Conservation (phyloP, 75 land plant species). For the Chamaecyparis obtusa region DNA sequence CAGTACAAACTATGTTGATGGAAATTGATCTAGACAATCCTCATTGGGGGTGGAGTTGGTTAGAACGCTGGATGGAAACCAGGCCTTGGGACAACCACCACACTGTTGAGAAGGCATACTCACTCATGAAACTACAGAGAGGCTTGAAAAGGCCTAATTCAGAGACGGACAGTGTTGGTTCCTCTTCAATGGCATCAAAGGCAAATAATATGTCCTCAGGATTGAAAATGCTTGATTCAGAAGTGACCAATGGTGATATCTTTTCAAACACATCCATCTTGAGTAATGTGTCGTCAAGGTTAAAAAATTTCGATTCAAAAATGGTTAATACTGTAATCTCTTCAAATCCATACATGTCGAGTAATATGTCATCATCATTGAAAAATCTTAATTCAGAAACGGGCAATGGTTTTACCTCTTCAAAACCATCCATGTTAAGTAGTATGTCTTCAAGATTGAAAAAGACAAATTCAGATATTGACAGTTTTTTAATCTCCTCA, state of each 20-base stretch:
- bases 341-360: constrained; percentile 21
- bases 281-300: constrained; percentile 13
- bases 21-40: constrained; percentile 32
- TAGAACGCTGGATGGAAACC: constrained; percentile 65
- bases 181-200: constrained; percentile 18
- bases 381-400: constrained; percentile 18
- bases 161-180: constrained; percentile 17
- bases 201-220: constrained; percentile 3
- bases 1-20: constrained; percentile 29
- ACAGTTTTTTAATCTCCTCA: constrained; percentile 14
- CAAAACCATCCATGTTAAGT: constrained; percentile 20
- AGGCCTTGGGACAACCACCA: constrained; percentile 32
- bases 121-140: not conserved
- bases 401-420: constrained; percentile 15
- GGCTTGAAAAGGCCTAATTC: constrained; percentile 13
- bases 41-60: constrained; percentile 87
- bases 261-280: constrained; percentile 22
- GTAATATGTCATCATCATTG: constrained; percentile 11
- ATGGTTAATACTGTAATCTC: constrained; percentile 12
- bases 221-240: constrained; percentile 16
- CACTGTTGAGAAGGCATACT: not conserved
- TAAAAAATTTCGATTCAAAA: constrained; percentile 16
- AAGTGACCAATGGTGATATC: constrained; percentile 20
- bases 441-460: constrained; percentile 11
- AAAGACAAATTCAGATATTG: constrained; percentile 26